Base-by-base conservation (phyloP, 2,329 filamentous ascomycete genomes). In the Neofusicoccum sp. region DNA sequence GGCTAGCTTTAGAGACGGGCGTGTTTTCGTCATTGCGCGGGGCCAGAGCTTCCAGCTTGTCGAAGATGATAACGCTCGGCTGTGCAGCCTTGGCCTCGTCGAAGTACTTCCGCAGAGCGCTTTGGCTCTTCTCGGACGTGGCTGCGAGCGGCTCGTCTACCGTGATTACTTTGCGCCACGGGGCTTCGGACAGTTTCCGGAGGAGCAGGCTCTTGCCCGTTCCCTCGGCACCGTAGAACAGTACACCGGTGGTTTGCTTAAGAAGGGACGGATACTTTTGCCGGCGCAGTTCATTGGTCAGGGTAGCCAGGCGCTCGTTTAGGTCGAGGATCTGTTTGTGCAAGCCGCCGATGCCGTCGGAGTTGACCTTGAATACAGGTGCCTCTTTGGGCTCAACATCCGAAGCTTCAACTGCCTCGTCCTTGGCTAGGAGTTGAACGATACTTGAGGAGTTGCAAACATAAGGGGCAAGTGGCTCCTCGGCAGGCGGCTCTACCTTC, bases 161-260 rank as follows among this genome's bases (percentile, higher is more conserved):
- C 61, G 80, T 83, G 67, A 90, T 84, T 1, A 93, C 86, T 44
- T 85, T 85, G 28, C 85, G 86, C 91, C 92, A 97, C 0, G 87
- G 85, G 6, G 81, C 83, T 36, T 74, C 66, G 7, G 87, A 85
- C 22, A 97, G 81, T 36, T 85, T 84, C 14, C 89, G 76, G 1
- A 97, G 79, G 0, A 97, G 80, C 66, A 90, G 83, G 0, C 87
- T 89, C 78, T 97, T 97, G 29, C 94, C 94, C 0, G 91, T 96
- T 9, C 94, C 93, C 66, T 87, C 86, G 16, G 91, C 88, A 12
- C 94, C 94, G 73, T 96, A 89, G 4, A 97, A 81, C 29, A 95
- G 82, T 39, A 95, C 83, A 0, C 87, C 87, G 59, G 84, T 60
- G 12, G 49, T 61, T 4, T 29, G 39, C 37, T 44, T 48, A 5